A percentile compares a stretch with the other conserved stretches of the same genome.
phyloP scores from a whole-genome alignment of 1,139 yeast genomes.

The Magnusiomyces suaveolens region DNA sequence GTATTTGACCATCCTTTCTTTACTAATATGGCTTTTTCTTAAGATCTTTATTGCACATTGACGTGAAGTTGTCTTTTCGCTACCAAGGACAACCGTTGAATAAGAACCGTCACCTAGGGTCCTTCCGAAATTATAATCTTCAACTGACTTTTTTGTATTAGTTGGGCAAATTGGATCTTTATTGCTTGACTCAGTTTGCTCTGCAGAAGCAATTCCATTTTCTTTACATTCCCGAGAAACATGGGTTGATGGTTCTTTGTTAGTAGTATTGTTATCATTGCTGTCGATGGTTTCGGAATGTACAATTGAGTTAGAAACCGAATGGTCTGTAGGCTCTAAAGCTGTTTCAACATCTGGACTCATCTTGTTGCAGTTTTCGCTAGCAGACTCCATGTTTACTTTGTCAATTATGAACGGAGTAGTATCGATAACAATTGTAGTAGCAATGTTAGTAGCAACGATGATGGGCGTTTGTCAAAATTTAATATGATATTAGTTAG shows the following conservation, averaged over 20 bases:
- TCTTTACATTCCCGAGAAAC: conserved; percentile 29
- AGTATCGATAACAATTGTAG: too few relatives aligned
- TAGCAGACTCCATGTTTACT: too few relatives aligned
- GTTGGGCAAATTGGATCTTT: conserved; percentile 40
- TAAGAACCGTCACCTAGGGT: conserved; percentile 94
- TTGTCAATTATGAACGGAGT: too few relatives aligned
- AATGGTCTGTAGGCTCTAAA: too few relatives aligned
- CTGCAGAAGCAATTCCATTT: conserved; percentile 45
- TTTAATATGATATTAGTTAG: too few relatives aligned
- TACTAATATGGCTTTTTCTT: conserved; percentile 87
- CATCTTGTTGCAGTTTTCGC: too few relatives aligned
- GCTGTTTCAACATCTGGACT: too few relatives aligned
- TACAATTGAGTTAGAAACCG: too few relatives aligned
- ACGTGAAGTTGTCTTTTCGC: conserved; percentile 60
- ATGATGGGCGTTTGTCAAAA: too few relatives aligned
- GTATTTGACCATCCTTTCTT: conserved; percentile 89
- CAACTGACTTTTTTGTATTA: conserved; percentile 45
- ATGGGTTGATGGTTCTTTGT: background rate
- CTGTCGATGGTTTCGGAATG: too few relatives aligned
- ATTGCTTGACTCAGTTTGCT: conserved; percentile 37
- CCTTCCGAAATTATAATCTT: conserved; percentile 79
- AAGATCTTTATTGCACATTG: conserved; percentile 86
- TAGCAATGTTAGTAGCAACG: too few relatives aligned
- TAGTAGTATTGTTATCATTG: background rate
- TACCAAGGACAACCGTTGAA: conserved; percentile 83